Percentiles rank a stretch among this genome's conserved stretches.
These are phyloP conservation scores for Cutaneotrichosporon cavernicola DNA, from an alignment of 1,284 basidiomycete genomes.

Conservation along the genomic window DNA sequence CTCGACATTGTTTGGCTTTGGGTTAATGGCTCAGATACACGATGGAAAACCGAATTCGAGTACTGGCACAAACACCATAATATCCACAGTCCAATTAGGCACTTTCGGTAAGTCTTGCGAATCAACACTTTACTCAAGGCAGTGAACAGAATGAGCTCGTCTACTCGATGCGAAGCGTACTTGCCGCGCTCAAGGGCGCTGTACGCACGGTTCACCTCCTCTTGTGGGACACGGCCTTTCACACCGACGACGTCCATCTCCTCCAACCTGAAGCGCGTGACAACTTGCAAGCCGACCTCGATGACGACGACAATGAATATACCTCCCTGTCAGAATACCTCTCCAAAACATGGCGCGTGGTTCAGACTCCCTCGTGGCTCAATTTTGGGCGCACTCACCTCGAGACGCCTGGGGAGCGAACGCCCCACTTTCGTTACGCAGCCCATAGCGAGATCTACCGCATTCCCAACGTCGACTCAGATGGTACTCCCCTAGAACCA, in stretches of 20 bases:
- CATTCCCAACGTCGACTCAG: slow-evolving; percentile 32
- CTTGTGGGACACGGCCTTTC: slow-evolving; percentile 42
- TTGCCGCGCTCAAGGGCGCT: slow-evolving; percentile 39
- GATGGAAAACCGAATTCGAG: slow-evolving; percentile 43
- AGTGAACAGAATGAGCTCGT: slow-evolving; percentile 22
- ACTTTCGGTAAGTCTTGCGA: slow-evolving; percentile 40
- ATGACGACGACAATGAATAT: neutral
- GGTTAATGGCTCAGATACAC: slow-evolving; percentile 49
- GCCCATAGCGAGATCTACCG: slow-evolving; percentile 48
- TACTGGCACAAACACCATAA: slow-evolving; percentile 28
- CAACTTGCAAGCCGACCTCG: slow-evolving; percentile 22
- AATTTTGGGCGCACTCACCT: slow-evolving; percentile 32
- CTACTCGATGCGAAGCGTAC: slow-evolving; percentile 49
- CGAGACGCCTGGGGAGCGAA: too few species aligned
- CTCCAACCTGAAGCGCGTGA: too few species aligned
- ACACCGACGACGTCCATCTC: slow-evolving; percentile 4
- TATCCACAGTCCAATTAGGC: slow-evolving; percentile 41
- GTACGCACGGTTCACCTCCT: slow-evolving; percentile 45
- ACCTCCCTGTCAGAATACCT: neutral
- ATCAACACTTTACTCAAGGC: too few species aligned
- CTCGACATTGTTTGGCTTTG: slow-evolving; percentile 49
- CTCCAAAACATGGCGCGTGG: slow-evolving; percentile 35
- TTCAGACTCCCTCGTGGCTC: slow-evolving; percentile 48
- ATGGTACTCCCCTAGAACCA: slow-evolving; percentile 17
- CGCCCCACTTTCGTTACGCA: slow-evolving; percentile 39